phyloP scores from a whole-genome alignment of 2,329 filamentous ascomycete genomes.

The Pseudogymnoascus sp. region DNA sequence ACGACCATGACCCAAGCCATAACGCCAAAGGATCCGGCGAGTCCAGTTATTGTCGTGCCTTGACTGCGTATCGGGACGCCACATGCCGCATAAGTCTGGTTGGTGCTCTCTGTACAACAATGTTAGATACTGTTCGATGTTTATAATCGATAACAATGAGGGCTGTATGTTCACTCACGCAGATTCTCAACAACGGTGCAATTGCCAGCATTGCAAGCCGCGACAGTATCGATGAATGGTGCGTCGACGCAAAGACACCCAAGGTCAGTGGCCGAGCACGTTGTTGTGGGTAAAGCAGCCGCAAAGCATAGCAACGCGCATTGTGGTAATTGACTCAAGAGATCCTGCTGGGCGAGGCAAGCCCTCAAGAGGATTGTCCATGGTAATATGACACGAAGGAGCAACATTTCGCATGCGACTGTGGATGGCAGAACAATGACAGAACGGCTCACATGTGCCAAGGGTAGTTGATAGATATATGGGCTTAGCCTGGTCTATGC shows the following conservation, averaged over 20 bases:
- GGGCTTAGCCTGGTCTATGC: not conserved
- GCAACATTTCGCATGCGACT: not conserved
- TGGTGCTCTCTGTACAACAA: constrained; percentile 10
- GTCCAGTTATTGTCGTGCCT: constrained; percentile 20
- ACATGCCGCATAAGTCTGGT: constrained; percentile 24
- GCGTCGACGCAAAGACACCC: constrained; percentile 26
- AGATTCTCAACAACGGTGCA: constrained; percentile 27
- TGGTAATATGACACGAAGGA: not conserved
- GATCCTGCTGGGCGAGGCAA: not conserved
- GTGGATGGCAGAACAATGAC: not conserved
- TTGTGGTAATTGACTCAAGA: not conserved
- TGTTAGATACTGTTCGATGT: constrained; percentile 10
- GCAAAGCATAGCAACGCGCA: constrained; percentile 6
- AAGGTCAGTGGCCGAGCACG: constrained; percentile 24
- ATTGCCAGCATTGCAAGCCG: constrained; percentile 25
- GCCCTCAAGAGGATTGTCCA: not conserved
- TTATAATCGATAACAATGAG: not conserved
- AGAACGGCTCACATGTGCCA: not conserved
- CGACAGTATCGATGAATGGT: constrained; percentile 21
- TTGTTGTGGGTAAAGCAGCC: constrained; percentile 13
- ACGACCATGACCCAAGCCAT: constrained; percentile 27
- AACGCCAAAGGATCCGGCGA: constrained; percentile 22
- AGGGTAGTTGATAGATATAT: constrained; percentile 6
- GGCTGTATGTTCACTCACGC: constrained; percentile 12
- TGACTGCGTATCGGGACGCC: constrained; percentile 24